Conservation (phyloP, 2,329 filamentous ascomycete species). For the Cladophialophora carrionii region DNA sequence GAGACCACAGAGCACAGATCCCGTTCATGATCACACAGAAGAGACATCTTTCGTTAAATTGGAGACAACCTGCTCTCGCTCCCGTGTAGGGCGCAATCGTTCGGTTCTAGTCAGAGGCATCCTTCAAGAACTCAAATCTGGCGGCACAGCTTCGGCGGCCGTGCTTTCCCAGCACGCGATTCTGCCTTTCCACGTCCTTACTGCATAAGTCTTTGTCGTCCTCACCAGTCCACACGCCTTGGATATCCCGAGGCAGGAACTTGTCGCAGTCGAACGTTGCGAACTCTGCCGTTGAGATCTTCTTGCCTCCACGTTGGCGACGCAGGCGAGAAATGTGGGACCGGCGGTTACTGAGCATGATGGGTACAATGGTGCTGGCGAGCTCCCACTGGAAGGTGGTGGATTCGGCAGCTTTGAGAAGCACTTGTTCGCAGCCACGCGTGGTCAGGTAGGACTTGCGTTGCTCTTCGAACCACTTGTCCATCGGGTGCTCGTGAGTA, state of each 20-base stretch:
- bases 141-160: conserved; percentile 41
- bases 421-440: conserved; percentile 14
- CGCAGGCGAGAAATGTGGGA: not conserved
- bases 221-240: conserved; percentile 53
- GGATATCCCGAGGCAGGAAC: conserved; percentile 47
- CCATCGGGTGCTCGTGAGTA: conserved; percentile 3
- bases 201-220: conserved; percentile 49
- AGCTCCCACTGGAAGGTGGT: conserved; percentile 28
- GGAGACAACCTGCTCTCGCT: not conserved
- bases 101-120: not conserved
- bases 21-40: not conserved
- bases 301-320: conserved; percentile 18
- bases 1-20: not conserved
- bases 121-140: conserved; percentile 10
- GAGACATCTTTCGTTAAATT: not conserved
- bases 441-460: conserved; percentile 12
- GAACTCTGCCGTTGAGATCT: conserved; percentile 40
- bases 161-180: conserved; percentile 50
- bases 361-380: conserved; percentile 21
- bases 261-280: conserved; percentile 37
- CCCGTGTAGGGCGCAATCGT: not conserved
- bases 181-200: conserved; percentile 42
- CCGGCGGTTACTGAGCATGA: conserved; percentile 18
- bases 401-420: conserved; percentile 25
- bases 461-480: conserved; percentile 22